These are phyloP conservation scores for Mycena vulgaris DNA, from an alignment of 768 basidiomycete species.

Conservation along the genomic window DNA sequence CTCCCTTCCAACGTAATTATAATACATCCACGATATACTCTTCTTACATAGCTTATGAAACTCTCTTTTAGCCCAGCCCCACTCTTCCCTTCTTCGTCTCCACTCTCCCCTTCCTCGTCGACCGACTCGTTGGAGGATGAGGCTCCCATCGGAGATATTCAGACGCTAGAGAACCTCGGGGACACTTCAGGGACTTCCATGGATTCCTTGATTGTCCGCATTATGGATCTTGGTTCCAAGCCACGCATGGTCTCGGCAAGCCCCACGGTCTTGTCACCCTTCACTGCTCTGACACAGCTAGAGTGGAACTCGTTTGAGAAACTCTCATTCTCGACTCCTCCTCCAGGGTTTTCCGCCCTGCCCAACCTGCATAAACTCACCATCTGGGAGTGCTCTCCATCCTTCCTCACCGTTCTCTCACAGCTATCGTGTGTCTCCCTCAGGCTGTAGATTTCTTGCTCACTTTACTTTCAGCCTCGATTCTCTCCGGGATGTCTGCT, in stretches of 20 bases:
- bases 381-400: background rate
- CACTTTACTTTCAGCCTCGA: background rate
- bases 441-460: too few relatives aligned
- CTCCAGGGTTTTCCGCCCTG: background rate
- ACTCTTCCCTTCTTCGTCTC: too few relatives aligned
- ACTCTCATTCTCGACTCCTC: background rate
- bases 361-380: background rate
- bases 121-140: too few relatives aligned
- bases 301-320: background rate
- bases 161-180: background rate
- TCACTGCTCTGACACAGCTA: background rate
- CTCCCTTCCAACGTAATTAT: too few relatives aligned
- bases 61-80: too few relatives aligned
- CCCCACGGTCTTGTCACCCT: background rate
- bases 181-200: background rate
- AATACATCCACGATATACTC: too few relatives aligned
- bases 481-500: background rate
- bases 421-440: background rate
- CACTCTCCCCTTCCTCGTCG: too few relatives aligned
- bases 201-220: too few relatives aligned
- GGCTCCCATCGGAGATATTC: background rate
- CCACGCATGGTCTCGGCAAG: background rate
- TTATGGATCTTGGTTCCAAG: too few relatives aligned
- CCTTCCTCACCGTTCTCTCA: background rate
- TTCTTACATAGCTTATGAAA: too few relatives aligned